Percentiles rank a stretch among this genome's conserved stretches.
Evolutionary conservation across 805 yeast genomes (phyloP).

Genomic region (Lipomyces kockii): DNA sequence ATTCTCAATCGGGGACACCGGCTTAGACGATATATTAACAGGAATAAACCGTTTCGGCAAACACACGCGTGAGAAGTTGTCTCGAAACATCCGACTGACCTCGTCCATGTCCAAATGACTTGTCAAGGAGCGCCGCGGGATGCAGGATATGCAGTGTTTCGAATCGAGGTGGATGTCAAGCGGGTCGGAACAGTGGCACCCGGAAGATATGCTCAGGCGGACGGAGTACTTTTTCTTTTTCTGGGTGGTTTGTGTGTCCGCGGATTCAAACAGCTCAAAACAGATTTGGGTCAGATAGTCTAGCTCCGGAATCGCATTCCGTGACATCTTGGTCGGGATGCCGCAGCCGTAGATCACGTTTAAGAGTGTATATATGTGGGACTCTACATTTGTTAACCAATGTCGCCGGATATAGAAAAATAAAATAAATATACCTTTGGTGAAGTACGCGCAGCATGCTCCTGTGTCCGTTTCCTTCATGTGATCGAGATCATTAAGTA

Average conservation of each 20-base stretch:
- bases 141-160: constrained; percentile 94
- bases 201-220: constrained; percentile 91
- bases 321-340: constrained; percentile 90
- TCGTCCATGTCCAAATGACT: constrained; percentile 91
- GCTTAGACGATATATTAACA: constrained; percentile 59
- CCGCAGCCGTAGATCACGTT: constrained; percentile 91
- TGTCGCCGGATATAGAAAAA: not conserved
- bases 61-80: constrained; percentile 82
- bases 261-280: constrained; percentile 84
- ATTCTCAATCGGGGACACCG: not conserved
- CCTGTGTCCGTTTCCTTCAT: constrained; percentile 82
- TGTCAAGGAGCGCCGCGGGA: constrained; percentile 86
- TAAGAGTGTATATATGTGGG: constrained; percentile 91
- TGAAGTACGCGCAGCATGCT: constrained; percentile 86
- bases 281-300: constrained; percentile 94
- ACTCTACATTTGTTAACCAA: constrained; percentile 53
- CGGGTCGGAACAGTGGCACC: constrained; percentile 98
- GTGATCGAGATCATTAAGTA: constrained; percentile 74
- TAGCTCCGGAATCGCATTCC: constrained; percentile 94
- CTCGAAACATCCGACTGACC: constrained; percentile 77
- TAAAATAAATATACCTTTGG: constrained; percentile 54
- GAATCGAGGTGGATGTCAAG: constrained; percentile 95
- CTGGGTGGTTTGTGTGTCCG: constrained; percentile 46
- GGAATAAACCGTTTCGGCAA: constrained; percentile 77
- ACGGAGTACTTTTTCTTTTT: constrained; percentile 89